These are phyloP conservation scores for Diversispora epigaea DNA, from an alignment of 192 early-diverging fungal genomes.

Conservation along the genomic window DNA sequence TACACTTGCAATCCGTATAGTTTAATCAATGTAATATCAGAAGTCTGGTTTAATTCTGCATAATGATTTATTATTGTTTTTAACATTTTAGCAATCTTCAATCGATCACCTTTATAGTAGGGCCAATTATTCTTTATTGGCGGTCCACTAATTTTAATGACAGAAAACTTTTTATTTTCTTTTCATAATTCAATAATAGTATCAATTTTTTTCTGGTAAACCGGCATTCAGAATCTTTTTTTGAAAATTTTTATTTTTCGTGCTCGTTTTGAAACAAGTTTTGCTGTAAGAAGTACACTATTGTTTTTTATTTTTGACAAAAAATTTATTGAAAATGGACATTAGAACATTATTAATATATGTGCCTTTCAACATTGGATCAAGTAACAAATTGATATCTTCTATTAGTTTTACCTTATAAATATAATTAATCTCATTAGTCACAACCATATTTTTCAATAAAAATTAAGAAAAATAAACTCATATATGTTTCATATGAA, in stretches of 20 bases:
- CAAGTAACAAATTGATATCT: conserved; percentile 20
- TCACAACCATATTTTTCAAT: neutral
- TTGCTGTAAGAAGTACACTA: conserved; percentile 14
- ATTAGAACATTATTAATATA: conserved; percentile 9
- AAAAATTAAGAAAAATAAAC: neutral
- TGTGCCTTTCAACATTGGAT: conserved; percentile 7
- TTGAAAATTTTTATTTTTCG: neutral
- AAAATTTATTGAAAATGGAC: conserved; percentile 1
- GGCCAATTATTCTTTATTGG: conserved; percentile 19
- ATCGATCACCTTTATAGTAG: conserved; percentile 15
- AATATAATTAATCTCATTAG: conserved; percentile 22
- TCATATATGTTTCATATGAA: conserved; percentile 12
- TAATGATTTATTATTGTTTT: conserved; percentile 23
- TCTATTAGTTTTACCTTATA: conserved; percentile 5
- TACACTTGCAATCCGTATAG: conserved; percentile 16
- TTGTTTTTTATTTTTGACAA: conserved; percentile 13
- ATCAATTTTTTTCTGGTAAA: conserved; percentile 17
- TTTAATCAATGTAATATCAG: conserved; percentile 8
- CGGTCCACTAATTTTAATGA: conserved; percentile 11
- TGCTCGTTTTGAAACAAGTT: conserved; percentile 16
- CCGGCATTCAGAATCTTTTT: conserved; percentile 11
- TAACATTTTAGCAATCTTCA: conserved; percentile 24
- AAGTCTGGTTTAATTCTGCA: conserved; percentile 5
- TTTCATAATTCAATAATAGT: neutral
- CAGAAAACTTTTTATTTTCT: conserved; percentile 13